phyloP scores from a whole-genome alignment of 2,329 filamentous ascomycete species.

The Colletotrichum viniferum region DNA sequence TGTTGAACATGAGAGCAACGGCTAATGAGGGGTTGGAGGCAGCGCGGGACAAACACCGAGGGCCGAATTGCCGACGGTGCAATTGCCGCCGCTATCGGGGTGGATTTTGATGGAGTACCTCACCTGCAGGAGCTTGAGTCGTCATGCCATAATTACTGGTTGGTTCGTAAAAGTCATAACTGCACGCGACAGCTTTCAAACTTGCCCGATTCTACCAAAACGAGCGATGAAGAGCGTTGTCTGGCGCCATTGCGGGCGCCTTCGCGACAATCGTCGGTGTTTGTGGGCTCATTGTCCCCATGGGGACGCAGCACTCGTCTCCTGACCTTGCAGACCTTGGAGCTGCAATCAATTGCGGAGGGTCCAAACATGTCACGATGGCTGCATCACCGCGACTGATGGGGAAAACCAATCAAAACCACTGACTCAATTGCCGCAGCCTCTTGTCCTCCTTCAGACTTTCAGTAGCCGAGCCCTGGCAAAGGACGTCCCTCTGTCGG shows the following conservation, averaged over 20 bases:
- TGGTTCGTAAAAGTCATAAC: neutral
- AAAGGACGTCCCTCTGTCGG: neutral
- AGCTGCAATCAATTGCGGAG: neutral
- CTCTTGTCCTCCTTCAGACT: neutral
- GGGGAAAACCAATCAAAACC: neutral
- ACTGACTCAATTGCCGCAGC: neutral
- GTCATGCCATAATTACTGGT: neutral
- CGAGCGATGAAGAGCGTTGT: neutral
- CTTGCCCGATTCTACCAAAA: neutral
- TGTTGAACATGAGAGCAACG: neutral
- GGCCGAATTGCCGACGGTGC: constrained; percentile 14
- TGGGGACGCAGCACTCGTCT: neutral
- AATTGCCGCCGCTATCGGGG: constrained; percentile 14
- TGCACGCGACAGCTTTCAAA: neutral
- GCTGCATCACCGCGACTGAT: neutral
- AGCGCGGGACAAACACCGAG: neutral
- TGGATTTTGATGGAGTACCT: neutral
- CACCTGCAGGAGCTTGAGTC: neutral
- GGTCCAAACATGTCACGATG: neutral
- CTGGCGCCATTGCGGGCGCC: neutral
- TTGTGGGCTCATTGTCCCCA: neutral
- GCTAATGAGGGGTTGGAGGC: neutral
- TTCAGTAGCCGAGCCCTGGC: neutral
- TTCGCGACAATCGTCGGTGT: neutral
- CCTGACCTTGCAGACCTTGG: neutral